Percentiles rank a stretch among this genome's conserved stretches.
Evolutionary conservation across 2,329 filamentous ascomycete genomes (phyloP).

Genomic region (Pseudogymnoascus sp.): DNA sequence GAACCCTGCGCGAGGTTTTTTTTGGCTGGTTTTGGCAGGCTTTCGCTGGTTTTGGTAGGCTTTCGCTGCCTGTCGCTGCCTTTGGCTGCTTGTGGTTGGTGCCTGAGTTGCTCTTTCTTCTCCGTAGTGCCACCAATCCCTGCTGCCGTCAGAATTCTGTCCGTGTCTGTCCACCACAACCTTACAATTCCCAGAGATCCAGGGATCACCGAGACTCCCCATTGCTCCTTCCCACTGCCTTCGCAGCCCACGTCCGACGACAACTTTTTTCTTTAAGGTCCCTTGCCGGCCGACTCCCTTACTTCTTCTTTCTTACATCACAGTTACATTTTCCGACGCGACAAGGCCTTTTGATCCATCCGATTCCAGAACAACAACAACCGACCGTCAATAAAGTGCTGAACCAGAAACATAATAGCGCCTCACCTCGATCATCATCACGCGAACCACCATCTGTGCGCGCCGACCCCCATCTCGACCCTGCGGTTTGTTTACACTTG

Average conservation of each 20-base stretch:
- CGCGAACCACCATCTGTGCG: not conserved
- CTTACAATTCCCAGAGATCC: not conserved
- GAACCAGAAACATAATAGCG: not conserved
- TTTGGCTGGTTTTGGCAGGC: not conserved
- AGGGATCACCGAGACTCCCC: slow-evolving; percentile 2
- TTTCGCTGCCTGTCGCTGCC: not conserved
- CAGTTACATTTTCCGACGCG: not conserved
- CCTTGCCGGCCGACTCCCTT: not conserved
- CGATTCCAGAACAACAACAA: not conserved
- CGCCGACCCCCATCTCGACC: not conserved
- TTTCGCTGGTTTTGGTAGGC: not conserved
- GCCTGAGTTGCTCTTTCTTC: not conserved
- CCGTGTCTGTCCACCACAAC: slow-evolving; percentile 5
- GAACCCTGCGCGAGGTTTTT: not conserved
- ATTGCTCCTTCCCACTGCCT: not conserved
- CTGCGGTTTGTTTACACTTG: not conserved
- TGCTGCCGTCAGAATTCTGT: not conserved
- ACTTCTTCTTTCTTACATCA: not conserved
- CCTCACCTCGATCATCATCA: not conserved
- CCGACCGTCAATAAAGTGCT: not conserved
- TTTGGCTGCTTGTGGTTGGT: not conserved
- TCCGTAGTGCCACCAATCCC: not conserved
- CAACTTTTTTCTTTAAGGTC: not conserved
- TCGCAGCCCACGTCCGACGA: not conserved
- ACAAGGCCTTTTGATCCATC: not conserved